Conservation (phyloP, 345 rosid genomes). For the Diplotaxis tenuifolia region DNA sequence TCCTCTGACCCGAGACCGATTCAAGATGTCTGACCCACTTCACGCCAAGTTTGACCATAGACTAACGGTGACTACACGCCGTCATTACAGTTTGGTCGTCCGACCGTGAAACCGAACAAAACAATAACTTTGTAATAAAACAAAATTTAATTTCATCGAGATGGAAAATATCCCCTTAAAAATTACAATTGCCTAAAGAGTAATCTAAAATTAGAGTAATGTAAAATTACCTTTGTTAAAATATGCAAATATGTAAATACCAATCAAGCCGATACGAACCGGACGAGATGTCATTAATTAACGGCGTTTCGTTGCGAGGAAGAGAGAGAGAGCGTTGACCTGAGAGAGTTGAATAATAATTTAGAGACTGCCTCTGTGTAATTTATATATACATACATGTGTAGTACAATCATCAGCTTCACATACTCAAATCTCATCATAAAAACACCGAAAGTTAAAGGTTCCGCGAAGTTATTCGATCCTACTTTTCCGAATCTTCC, state of each 20-base stretch:
- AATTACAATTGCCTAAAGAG: background rate
- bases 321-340: constrained; percentile 15
- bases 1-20: constrained; percentile 14
- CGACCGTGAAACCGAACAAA: background rate
- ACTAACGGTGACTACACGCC: constrained; percentile 25
- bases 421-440: background rate
- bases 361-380: background rate
- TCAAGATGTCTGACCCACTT: background rate
- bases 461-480: background rate
- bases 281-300: background rate
- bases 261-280: background rate
- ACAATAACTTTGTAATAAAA: background rate
- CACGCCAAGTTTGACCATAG: constrained; percentile 34
- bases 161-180: background rate
- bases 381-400: background rate
- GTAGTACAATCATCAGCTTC: background rate
- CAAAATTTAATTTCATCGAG: background rate
- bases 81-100: constrained; percentile 3
- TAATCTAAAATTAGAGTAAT: too few species aligned
- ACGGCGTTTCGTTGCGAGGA: constrained; percentile 17
- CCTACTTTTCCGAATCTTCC: constrained; percentile 14
- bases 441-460: constrained; percentile 1
- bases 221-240: background rate
- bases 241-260: constrained; percentile 1
- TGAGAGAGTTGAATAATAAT: constrained; percentile 4